These are phyloP conservation scores for Penicillium italicum DNA, from an alignment of 2,329 filamentous ascomycete genomes.

Conservation along the genomic window DNA sequence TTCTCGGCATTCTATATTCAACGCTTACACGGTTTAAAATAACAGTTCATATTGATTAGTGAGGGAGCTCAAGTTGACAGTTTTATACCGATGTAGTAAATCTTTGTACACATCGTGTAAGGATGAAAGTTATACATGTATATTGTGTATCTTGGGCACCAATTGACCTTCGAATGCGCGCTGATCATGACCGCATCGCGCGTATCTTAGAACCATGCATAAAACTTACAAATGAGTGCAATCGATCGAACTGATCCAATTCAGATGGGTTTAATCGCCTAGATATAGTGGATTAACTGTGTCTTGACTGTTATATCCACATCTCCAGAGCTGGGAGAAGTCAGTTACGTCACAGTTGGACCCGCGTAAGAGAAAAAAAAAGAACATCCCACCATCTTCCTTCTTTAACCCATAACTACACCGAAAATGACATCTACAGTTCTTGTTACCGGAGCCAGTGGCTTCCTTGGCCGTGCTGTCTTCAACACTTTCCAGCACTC, in stretches of 20 bases:
- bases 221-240: background rate
- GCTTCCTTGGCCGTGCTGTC: slow-evolving; percentile 77
- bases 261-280: background rate
- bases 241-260: background rate
- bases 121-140: background rate
- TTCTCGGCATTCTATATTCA: slow-evolving; percentile 12
- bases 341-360: slow-evolving; percentile 26
- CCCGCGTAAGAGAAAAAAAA: slow-evolving; percentile 8
- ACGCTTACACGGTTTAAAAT: background rate
- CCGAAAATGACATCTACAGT: slow-evolving; percentile 51
- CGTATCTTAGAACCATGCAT: background rate
- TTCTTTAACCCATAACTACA: background rate
- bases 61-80: too few species aligned
- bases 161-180: background rate
- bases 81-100: too few species aligned
- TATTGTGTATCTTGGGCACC: background rate
- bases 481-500: slow-evolving; percentile 64
- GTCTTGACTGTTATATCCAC: background rate
- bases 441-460: slow-evolving; percentile 79
- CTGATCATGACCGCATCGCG: background rate
- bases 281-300: background rate
- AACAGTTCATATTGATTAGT: background rate
- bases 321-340: background rate
- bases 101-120: background rate
- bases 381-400: background rate